Base-by-base conservation (phyloP, 345 rosid genomes). In the Salix udensis region DNA sequence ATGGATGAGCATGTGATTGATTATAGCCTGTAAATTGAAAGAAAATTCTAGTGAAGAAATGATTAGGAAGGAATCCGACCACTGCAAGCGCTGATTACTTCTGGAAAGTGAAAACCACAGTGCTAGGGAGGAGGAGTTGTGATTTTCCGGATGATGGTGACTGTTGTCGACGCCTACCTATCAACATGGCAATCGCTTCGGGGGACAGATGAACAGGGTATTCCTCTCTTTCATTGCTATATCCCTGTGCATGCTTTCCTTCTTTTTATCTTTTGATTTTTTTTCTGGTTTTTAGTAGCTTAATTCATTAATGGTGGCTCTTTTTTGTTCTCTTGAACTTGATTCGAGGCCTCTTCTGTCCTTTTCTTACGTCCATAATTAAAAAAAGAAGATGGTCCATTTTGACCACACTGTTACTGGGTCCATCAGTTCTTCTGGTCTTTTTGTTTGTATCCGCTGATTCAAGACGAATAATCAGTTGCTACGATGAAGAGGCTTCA, bases 161-260 rank as follows among this genome's bases (percentile, higher is more conserved):
- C 74, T n/a, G 40, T 48, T 76, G 26, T 70, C 31, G 30, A 26
- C 21, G 64, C 34, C 55, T 61, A 77, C 73, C 78, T 52, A 81
- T 83, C 82, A 52, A 66, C 52, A 69, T 81, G 89, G 77, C 72
- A 31, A 71, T 80, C 74, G n/a, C 79, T 40, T 52, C 75, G 66
- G 87, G 84, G 74, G 87, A 84, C 90, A 89, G 55, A 75, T 30
- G 78, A 79, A 81, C 87, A 78, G 80, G 82, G 67, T 42, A 31
- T 65, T 40, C 72, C 52, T 68, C 77, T 76, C 39, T 76, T 36
- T 8, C 31, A 23, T 26, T 23, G 65, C 65, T 28, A 37, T 18
- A 58, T 18, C 7, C 28, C 77, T 65, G 26, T 42, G 5, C 71
- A 9, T 36, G 26, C 28, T 60, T 67, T 78, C 42, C 9, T 36